Conservation (phyloP, 2,329 filamentous ascomycete species). For the Pseudonectria foliicola region DNA sequence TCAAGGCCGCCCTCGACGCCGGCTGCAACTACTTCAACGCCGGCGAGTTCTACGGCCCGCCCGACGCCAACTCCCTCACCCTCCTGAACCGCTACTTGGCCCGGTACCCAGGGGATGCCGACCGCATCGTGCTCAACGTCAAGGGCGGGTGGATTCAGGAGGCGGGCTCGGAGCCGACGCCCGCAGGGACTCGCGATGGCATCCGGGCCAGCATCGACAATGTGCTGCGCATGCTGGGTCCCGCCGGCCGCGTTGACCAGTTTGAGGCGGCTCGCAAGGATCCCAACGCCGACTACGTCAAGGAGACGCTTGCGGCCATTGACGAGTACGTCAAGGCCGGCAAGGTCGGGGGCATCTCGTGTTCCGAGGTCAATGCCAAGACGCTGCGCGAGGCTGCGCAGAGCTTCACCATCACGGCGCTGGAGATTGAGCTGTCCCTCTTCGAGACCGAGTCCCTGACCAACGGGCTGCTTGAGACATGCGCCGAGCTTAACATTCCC, state of each 20-base stretch:
- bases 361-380: conserved; percentile 38
- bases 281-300: conserved; percentile 39
- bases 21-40: conserved; percentile 47
- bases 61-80: conserved; percentile 45
- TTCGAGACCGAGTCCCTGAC: conserved; percentile 35
- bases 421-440: conserved; percentile 45
- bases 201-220: conserved; percentile 49
- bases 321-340: conserved; percentile 39
- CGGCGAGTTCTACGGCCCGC: conserved; percentile 54
- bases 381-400: conserved; percentile 38
- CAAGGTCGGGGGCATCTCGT: conserved; percentile 39
- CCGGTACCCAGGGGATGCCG: conserved; percentile 52
- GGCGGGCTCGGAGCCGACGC: conserved; percentile 25
- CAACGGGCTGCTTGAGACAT: conserved; percentile 43
- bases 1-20: conserved; percentile 41
- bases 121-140: conserved; percentile 51
- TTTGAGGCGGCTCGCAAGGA: conserved; percentile 54
- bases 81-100: conserved; percentile 54
- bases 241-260: conserved; percentile 43
- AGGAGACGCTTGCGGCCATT: conserved; percentile 33
- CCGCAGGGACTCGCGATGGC: conserved; percentile 44
- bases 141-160: conserved; percentile 42
- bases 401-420: conserved; percentile 33
- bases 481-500: conserved; percentile 56
- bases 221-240: conserved; percentile 34